Conservation (phyloP, 768 basidiomycete species). For the Lactarius tabidus region DNA sequence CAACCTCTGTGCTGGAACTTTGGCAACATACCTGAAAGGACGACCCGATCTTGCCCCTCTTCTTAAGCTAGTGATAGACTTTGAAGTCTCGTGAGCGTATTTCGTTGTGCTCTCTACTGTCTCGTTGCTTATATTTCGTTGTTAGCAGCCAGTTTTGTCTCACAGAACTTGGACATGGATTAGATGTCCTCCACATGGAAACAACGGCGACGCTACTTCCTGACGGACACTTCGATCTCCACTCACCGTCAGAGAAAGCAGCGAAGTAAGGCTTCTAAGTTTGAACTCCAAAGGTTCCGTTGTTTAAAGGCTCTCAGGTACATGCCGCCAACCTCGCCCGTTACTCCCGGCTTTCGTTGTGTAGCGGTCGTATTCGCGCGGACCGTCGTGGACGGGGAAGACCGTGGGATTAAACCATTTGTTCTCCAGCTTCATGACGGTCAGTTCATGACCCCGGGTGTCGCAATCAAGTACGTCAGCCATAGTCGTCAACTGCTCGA, state of each 20-base stretch:
- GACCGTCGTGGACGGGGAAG: conserved; percentile 34
- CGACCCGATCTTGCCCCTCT: conserved; percentile 29
- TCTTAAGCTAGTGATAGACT: conserved; percentile 30
- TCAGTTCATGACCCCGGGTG: conserved; percentile 34
- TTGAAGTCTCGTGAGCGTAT: conserved; percentile 3
- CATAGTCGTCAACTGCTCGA: background rate
- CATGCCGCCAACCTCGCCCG: conserved; percentile 43
- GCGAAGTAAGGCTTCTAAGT: conserved; percentile 35
- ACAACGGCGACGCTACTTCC: conserved; percentile 40
- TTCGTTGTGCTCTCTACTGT: background rate
- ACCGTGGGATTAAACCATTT: conserved; percentile 37
- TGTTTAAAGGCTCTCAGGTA: conserved; percentile 30
- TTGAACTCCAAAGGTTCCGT: background rate
- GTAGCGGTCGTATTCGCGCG: conserved; percentile 40
- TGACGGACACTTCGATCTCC: conserved; percentile 36
- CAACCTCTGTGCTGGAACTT: conserved; percentile 37
- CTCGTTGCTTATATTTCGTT: background rate
- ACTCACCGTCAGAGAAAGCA: conserved; percentile 35
- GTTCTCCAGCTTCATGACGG: conserved; percentile 40
- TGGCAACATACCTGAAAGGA: conserved; percentile 29
- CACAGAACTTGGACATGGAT: conserved; percentile 45
- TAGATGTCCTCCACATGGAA: conserved; percentile 40
- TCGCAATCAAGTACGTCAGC: conserved; percentile 30
- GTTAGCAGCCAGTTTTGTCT: conserved; percentile 40
- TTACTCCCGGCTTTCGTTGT: conserved; percentile 29